Evolutionary conservation across 2,329 filamentous ascomycete genomes (phyloP).

Genomic region (Dothiorella sarmentorum): DNA sequence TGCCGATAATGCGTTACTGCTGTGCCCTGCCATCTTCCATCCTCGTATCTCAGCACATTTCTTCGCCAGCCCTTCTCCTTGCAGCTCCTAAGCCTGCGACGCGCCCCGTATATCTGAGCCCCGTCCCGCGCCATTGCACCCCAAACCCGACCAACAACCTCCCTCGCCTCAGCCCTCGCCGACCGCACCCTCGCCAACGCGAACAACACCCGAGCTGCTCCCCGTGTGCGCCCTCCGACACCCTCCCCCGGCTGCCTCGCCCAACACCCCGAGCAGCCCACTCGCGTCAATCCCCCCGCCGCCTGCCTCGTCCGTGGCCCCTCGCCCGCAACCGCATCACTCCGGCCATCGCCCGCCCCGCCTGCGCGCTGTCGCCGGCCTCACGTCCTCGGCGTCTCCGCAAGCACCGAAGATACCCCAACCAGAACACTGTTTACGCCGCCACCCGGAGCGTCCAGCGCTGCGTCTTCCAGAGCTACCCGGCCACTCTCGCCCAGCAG

Average conservation of each 20-base stretch:
- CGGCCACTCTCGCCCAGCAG: not conserved
- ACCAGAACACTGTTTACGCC: slow-evolving; percentile 12
- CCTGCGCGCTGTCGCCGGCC: slow-evolving; percentile 1
- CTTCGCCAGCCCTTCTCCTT: slow-evolving; percentile 15
- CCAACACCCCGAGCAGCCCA: not conserved
- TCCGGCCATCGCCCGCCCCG: not conserved
- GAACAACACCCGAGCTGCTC: not conserved
- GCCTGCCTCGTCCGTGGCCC: not conserved
- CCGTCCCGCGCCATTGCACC: slow-evolving; percentile 8
- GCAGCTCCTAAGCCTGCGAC: slow-evolving; percentile 12
- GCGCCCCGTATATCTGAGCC: slow-evolving; percentile 10
- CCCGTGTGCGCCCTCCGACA: slow-evolving; percentile 4
- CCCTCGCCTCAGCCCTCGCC: slow-evolving; percentile 13
- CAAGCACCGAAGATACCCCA: slow-evolving; percentile 17
- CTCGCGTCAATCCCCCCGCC: not conserved
- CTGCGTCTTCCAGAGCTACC: not conserved
- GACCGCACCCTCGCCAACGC: slow-evolving; percentile 4
- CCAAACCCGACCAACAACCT: not conserved
- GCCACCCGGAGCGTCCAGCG: not conserved
- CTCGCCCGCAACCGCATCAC: not conserved
- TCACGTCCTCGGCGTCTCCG: slow-evolving; percentile 4
- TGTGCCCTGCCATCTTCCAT: slow-evolving; percentile 13
- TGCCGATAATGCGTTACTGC: not conserved
- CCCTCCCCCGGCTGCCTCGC: slow-evolving; percentile 1
- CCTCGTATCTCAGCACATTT: slow-evolving; percentile 16